These are phyloP conservation scores for Cinnamomum micranthum DNA, from an alignment of 164 flowering plant species.

Conservation along the genomic window DNA sequence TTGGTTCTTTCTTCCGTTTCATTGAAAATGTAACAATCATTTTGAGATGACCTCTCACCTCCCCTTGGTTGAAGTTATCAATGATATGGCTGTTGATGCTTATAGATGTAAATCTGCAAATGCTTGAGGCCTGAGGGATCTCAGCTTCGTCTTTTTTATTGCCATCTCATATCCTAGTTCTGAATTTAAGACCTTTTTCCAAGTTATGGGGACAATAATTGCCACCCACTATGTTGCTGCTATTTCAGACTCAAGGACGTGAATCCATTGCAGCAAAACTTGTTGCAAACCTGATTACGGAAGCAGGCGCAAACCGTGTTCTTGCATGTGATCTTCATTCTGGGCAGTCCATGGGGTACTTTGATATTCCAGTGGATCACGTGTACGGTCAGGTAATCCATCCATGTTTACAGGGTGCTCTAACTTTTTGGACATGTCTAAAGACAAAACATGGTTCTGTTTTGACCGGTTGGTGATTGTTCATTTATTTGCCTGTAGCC, in stretches of 20 bases:
- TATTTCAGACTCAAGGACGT: conserved; percentile 89
- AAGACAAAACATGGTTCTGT: background rate
- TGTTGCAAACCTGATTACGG: conserved; percentile 89
- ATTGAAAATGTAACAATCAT: background rate
- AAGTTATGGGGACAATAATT: background rate
- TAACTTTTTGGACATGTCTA: background rate
- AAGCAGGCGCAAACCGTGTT: conserved; percentile 97
- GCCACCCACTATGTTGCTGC: background rate
- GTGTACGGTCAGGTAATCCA: conserved; percentile 79
- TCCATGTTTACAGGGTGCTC: background rate
- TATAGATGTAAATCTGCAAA: background rate
- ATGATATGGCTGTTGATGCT: background rate
- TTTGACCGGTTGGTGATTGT: conserved; percentile 5
- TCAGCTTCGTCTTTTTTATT: background rate
- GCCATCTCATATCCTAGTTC: background rate
- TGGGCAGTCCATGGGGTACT: conserved; percentile 98
- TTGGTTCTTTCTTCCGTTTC: background rate
- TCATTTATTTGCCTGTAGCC: conserved; percentile 41
- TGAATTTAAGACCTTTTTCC: background rate
- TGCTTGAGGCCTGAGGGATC: background rate
- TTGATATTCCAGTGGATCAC: conserved; percentile 98
- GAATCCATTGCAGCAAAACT: conserved; percentile 99
- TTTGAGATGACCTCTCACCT: background rate
- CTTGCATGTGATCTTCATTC: conserved; percentile 99
- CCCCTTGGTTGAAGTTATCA: background rate